Percentiles rank a stretch among this genome's conserved stretches.
phyloP scores from a whole-genome alignment of 768 basidiomycete species.

The Hygrophorus russula region DNA sequence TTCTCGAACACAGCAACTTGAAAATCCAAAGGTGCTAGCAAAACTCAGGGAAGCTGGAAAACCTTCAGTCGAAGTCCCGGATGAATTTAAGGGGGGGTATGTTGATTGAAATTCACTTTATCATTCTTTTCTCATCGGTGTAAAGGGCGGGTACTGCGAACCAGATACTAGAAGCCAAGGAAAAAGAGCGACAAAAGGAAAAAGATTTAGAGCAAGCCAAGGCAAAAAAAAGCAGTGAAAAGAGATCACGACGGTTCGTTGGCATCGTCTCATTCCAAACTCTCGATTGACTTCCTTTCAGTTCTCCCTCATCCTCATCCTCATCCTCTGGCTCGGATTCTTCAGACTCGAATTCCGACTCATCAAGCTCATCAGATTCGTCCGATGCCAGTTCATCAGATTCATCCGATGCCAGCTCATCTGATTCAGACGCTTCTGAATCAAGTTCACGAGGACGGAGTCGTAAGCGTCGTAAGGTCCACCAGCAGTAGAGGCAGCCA shows the following conservation, averaged over 20 bases:
- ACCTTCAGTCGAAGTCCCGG: conserved; percentile 77
- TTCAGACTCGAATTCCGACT: conserved; percentile 27
- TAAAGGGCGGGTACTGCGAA: conserved; percentile 70
- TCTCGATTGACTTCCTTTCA: background rate
- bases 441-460: conserved; percentile 32
- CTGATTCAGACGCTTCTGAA: conserved; percentile 33
- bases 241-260: conserved; percentile 25
- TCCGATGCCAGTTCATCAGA: conserved; percentile 27
- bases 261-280: background rate
- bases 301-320: conserved; percentile 19
- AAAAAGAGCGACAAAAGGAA: conserved; percentile 51
- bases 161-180: conserved; percentile 72
- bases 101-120: conserved; percentile 14
- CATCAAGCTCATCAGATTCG: conserved; percentile 27
- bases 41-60: conserved; percentile 62
- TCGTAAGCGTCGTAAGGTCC: conserved; percentile 27
- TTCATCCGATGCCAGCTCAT: conserved; percentile 21
- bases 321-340: conserved; percentile 31
- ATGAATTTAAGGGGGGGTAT: conserved; percentile 80
- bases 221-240: conserved; percentile 21
- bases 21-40: conserved; percentile 58
- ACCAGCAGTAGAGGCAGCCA: no score
- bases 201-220: conserved; percentile 24
- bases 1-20: conserved; percentile 76
- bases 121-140: conserved; percentile 4